phyloP scores from a whole-genome alignment of 148 eudicot species.

The Simmondsia chinensis region DNA sequence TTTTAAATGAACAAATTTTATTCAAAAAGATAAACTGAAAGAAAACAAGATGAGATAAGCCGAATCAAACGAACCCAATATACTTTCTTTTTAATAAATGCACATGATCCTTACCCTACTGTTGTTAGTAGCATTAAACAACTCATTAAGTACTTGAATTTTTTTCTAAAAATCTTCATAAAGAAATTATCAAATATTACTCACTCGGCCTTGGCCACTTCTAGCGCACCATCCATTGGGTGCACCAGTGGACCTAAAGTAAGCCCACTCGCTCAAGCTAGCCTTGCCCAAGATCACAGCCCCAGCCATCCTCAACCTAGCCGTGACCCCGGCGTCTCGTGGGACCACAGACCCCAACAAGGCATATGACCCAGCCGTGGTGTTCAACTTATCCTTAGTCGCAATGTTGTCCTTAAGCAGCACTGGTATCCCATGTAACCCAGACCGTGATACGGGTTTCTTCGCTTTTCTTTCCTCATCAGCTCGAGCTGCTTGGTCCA shows the following conservation, averaged over 20 bases:
- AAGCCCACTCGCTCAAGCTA: slow-evolving; percentile 21
- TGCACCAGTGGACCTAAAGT: slow-evolving; percentile 8
- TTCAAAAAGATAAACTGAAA: too few relatives aligned
- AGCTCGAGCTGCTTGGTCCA: slow-evolving; percentile 15
- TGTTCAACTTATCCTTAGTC: slow-evolving; percentile 21
- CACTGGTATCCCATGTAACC: slow-evolving; percentile 25
- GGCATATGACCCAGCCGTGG: slow-evolving; percentile 27
- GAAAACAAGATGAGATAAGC: too few relatives aligned
- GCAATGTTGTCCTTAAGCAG: slow-evolving; percentile 30
- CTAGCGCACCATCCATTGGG: slow-evolving; percentile 26
- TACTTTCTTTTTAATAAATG: too few relatives aligned
- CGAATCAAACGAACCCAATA: too few relatives aligned
- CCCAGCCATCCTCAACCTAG: slow-evolving; percentile 16
- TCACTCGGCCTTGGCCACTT: slow-evolving; percentile 19
- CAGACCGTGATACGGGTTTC: neutral
- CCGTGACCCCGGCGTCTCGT: slow-evolving; percentile 17
- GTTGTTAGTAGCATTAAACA: neutral
- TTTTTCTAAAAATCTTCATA: neutral
- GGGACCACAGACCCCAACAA: slow-evolving; percentile 18
- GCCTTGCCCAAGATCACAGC: slow-evolving; percentile 23
- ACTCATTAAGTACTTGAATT: too few relatives aligned
- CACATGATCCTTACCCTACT: too few relatives aligned
- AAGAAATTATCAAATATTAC: neutral
- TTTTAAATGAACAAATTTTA: too few relatives aligned
- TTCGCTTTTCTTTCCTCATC: slow-evolving; percentile 13